These are phyloP conservation scores for Strobilomyces dryophilus DNA, from an alignment of 768 basidiomycete species.

Conservation along the genomic window DNA sequence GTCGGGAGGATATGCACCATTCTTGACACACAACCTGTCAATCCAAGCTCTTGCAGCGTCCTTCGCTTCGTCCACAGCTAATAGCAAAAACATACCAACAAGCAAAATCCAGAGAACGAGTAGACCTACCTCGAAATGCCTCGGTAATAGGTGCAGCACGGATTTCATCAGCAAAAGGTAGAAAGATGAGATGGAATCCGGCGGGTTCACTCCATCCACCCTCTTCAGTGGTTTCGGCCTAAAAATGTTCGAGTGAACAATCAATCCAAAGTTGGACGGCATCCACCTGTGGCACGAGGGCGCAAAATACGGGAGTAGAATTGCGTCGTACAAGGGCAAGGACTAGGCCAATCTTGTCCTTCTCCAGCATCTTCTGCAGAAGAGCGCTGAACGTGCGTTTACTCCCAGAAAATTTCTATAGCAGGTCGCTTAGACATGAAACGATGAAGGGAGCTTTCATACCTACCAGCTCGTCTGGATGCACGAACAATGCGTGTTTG, in stretches of 20 bases:
- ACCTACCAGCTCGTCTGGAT: slow-evolving; percentile 82
- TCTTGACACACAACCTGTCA: slow-evolving; percentile 72
- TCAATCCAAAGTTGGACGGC: not conserved
- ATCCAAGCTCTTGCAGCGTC: slow-evolving; percentile 71
- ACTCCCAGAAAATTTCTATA: slow-evolving; percentile 78
- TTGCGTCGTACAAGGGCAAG: slow-evolving; percentile 66
- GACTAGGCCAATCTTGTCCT: slow-evolving; percentile 79
- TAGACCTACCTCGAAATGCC: slow-evolving; percentile 52
- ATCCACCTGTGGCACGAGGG: slow-evolving; percentile 79
- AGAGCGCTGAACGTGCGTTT: slow-evolving; percentile 89
- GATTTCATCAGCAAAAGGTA: slow-evolving; percentile 96
- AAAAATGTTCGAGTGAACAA: not conserved
- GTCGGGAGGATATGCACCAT: slow-evolving; percentile 82
- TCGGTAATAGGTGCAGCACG: slow-evolving; percentile 69
- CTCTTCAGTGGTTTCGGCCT: slow-evolving; percentile 70
- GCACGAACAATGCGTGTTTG: slow-evolving; percentile 88
- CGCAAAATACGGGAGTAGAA: slow-evolving; percentile 74
- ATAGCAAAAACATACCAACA: slow-evolving; percentile 5
- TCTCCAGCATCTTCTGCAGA: slow-evolving; percentile 75
- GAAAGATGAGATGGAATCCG: slow-evolving; percentile 87
- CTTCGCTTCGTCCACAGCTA: slow-evolving; percentile 67
- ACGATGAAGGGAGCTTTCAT: not conserved
- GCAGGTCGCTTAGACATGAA: not conserved
- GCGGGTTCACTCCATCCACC: slow-evolving; percentile 79
- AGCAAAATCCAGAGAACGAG: not conserved